Conservation (phyloP, 2,329 filamentous ascomycete species). For the Talaromyces amestolkiae region DNA sequence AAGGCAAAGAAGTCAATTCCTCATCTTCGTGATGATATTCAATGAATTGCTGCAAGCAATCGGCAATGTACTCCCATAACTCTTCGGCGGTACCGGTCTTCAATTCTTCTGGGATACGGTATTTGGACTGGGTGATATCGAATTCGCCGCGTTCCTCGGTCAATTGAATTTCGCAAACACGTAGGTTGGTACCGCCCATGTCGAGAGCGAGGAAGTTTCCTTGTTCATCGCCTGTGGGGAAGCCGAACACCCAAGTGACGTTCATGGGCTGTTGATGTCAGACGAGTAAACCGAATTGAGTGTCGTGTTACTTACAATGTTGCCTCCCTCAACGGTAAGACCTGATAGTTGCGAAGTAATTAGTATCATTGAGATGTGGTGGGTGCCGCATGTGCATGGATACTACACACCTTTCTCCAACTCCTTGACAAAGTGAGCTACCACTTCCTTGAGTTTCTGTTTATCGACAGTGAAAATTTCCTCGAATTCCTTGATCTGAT, state of each 20-base stretch:
- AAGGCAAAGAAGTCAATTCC: conserved; percentile 62
- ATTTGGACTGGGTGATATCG: conserved; percentile 94
- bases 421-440: conserved; percentile 83
- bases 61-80: conserved; percentile 92
- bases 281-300: background rate
- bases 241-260: conserved; percentile 90
- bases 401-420: conserved; percentile 69
- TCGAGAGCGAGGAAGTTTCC: conserved; percentile 88
- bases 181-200: conserved; percentile 93
- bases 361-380: background rate
- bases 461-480: conserved; percentile 75
- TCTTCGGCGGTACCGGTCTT: conserved; percentile 81
- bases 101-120: conserved; percentile 88
- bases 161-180: conserved; percentile 88
- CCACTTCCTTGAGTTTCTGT: conserved; percentile 82
- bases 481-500: conserved; percentile 81
- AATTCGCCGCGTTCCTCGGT: conserved; percentile 86
- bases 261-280: conserved; percentile 77
- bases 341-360: conserved; percentile 49
- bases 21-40: conserved; percentile 73
- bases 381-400: background rate
- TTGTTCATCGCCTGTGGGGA: conserved; percentile 81
- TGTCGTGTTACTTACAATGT: conserved; percentile 66
- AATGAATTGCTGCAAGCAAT: conserved; percentile 87
- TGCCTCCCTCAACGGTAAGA: conserved; percentile 81